Conservation (phyloP, 257 asterid species). For the Datura wrightii region DNA sequence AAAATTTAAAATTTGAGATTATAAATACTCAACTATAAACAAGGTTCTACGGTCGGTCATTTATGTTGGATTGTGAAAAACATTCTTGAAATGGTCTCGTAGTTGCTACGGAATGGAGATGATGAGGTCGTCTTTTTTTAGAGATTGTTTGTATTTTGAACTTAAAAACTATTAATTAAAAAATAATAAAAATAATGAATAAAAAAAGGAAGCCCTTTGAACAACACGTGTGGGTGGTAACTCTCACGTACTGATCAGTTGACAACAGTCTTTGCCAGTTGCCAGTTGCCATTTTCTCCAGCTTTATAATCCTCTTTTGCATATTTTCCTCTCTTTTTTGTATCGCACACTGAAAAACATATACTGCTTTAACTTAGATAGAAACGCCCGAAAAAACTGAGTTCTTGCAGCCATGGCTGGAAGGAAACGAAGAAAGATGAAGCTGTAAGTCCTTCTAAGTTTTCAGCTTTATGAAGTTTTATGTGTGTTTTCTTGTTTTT, state of each 20-base stretch:
- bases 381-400: background rate
- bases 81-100: background rate
- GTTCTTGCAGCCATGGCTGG: conserved; percentile 32
- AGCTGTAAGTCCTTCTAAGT: conserved; percentile 13
- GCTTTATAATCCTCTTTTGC: conserved; percentile 11
- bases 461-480: background rate
- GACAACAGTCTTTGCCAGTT: conserved; percentile 28
- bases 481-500: background rate
- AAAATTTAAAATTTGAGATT: background rate
- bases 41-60: background rate
- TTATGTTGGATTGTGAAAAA: too few relatives aligned
- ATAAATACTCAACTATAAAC: background rate
- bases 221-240: conserved; percentile 27
- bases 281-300: conserved; percentile 28
- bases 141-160: too few relatives aligned
- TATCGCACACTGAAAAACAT: conserved; percentile 16
- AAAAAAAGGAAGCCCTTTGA: background rate
- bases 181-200: too few relatives aligned
- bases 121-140: too few relatives aligned
- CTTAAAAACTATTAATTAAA: too few relatives aligned
- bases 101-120: background rate
- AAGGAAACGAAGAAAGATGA: conserved; percentile 30
- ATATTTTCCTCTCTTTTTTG: background rate
- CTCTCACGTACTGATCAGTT: conserved; percentile 10
- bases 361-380: conserved; percentile 9